Evolutionary conservation across 2,329 filamentous ascomycete genomes (phyloP), one percentile per base, ranked within the genome.

Genomic region (Calonectria crousiana): DNA sequence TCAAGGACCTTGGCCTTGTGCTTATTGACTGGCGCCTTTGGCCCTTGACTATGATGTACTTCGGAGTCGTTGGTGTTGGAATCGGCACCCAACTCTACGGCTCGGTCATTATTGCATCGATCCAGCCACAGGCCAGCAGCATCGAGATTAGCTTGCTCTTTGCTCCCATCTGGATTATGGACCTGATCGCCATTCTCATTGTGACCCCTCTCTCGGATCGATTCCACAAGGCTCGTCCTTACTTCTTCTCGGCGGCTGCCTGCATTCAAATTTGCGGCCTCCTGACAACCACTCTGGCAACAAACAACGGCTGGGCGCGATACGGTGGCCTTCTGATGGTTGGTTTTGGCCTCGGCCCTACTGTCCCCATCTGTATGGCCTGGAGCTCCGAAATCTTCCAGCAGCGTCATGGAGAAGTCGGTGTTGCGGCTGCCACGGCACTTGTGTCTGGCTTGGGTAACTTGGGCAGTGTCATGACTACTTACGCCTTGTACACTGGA

Each of bases 351-450:
- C 92, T 98, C 2, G 95, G 95, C 1, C 95, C 95, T 4, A 98
- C 95, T 0, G 95, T 98, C 1, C 95, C 95, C 14, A 96, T 96
- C 81, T 96, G 94, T 84, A 98, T 98, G 95, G 93, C 95, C 44
- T 98, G 95, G 95, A 95, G 94, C 38, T 95, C 92, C 76, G 94
- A 98, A 85, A 93, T 98, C 81, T 98, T 98, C 87, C 95, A 98
- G 85, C 90, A 91, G 38, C 93, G 95, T 16, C 95, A 98, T 81
- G 95, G 95, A 60, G 95, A 98, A 84, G 95, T 98, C 28, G 95
- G 95, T 70, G 95, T 98, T 9, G 95, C 95, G 5, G 94, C 95
- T 18, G 95, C 95, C 0, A 92, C 94, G 2, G 95, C 95, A 3
- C 88, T 98, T 14, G 95, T 98, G 0, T 97, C 95, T 0, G 95